Percentiles rank a stretch among this genome's conserved stretches.
Conservation (phyloP, 1,284 basidiomycete genomes). For the Cutaneotrichosporon spelunceum region DNA sequence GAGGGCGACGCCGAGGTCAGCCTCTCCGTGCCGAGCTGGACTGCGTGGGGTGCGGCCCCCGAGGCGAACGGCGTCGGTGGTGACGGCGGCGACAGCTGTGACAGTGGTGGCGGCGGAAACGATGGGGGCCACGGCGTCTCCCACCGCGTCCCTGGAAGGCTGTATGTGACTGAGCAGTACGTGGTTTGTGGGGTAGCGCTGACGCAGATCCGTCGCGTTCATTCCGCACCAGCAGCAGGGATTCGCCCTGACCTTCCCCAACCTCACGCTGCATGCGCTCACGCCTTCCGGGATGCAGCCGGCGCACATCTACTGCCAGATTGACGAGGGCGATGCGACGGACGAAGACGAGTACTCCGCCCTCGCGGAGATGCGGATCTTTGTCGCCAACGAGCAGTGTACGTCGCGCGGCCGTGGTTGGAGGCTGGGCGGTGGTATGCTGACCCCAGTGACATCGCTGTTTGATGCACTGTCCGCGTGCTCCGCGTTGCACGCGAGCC, state of each 20-base stretch:
- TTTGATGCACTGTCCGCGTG: constrained; percentile 85
- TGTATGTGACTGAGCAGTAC: constrained; percentile 80
- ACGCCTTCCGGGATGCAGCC: constrained; percentile 59
- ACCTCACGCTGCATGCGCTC: constrained; percentile 82
- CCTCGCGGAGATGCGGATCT: constrained; percentile 73
- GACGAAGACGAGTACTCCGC: constrained; percentile 57
- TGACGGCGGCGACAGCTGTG: too few relatives aligned
- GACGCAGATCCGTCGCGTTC: constrained; percentile 67
- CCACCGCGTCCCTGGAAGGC: constrained; percentile 57
- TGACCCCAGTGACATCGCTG: constrained; percentile 69
- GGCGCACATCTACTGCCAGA: constrained; percentile 82
- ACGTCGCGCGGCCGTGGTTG: constrained; percentile 42
- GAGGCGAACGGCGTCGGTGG: constrained; percentile 3
- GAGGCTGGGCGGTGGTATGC: too few relatives aligned
- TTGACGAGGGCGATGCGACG: constrained; percentile 60
- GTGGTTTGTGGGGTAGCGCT: constrained; percentile 20
- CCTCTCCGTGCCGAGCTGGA: constrained; percentile 64
- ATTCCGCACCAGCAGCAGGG: constrained; percentile 60
- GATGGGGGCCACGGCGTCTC: neutral
- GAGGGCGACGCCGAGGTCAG: constrained; percentile 65
- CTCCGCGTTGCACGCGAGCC: constrained; percentile 77
- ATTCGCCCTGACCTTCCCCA: constrained; percentile 75
- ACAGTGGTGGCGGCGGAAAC: too few relatives aligned
- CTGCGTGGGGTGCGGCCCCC: constrained; percentile 39
- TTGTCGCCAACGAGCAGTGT: constrained; percentile 65